A percentile compares a stretch with the other conserved stretches of the same genome.
Evolutionary conservation across 768 basidiomycete species (phyloP).

Genomic region (Tephrocybe sp.): DNA sequence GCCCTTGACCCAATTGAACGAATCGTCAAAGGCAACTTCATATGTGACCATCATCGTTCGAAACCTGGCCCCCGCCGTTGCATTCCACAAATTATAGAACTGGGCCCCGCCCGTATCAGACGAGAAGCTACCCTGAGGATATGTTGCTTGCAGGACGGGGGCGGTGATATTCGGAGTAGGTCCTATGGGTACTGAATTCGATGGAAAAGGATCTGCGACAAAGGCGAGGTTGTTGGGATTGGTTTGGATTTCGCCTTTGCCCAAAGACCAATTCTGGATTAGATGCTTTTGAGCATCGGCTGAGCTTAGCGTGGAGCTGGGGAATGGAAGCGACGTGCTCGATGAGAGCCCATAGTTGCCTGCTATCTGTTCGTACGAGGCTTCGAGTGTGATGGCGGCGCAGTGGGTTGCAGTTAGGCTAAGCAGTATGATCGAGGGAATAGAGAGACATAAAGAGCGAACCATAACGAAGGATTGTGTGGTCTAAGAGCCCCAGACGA

Average conservation of each 20-base stretch:
- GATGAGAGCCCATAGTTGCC: conserved; percentile 52
- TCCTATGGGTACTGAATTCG: conserved; percentile 32
- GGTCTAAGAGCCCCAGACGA: background rate
- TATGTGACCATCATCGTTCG: conserved; percentile 70
- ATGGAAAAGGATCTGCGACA: conserved; percentile 66
- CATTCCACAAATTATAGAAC: conserved; percentile 68
- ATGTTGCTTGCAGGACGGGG: conserved; percentile 60
- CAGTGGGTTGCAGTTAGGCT: conserved; percentile 5
- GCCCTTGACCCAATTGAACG: conserved; percentile 70
- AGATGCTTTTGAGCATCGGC: conserved; percentile 50
- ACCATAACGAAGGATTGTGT: conserved; percentile 3
- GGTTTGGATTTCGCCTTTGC: conserved; percentile 59
- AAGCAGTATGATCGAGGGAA: conserved; percentile 15
- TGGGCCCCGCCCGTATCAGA: conserved; percentile 65
- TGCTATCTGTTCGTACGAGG: conserved; percentile 39
- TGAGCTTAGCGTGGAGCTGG: conserved; percentile 54
- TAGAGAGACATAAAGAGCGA: conserved; percentile 15
- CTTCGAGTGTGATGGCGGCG: conserved; percentile 24
- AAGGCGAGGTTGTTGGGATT: conserved; percentile 57
- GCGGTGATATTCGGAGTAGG: conserved; percentile 26
- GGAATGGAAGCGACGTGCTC: conserved; percentile 66
- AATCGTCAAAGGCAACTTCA: conserved; percentile 66
- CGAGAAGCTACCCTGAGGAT: conserved; percentile 59
- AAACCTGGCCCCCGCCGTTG: conserved; percentile 51
- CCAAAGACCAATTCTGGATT: conserved; percentile 57